Evolutionary conservation across 192 early-diverging fungal species (phyloP), one percentile per base, ranked within the genome.

Genomic region (Coemansia sp.): DNA sequence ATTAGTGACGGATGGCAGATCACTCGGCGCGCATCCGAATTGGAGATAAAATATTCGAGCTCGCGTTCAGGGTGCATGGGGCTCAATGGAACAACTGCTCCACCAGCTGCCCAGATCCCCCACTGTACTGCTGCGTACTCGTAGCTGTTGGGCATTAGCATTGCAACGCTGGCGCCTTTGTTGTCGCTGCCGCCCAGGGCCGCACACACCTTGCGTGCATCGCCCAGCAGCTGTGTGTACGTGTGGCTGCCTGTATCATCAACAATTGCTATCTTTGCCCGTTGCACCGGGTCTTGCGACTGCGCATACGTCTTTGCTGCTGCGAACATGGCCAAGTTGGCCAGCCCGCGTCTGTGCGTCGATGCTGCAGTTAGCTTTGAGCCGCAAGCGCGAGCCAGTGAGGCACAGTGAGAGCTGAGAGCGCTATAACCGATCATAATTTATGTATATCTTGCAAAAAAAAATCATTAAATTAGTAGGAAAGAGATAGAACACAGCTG

Each of bases 1-100:
- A 63, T 50, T 21, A 76, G 54, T 10, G 73, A 35, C 9, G 85
- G 69, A 65, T 90, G 88, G 57, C 75, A 84, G 29, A 95, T 39
- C 35, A 93, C 64, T 10, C 69, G 71, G n/a, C 70, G 74, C 6
- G 88, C 58, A 49, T 87, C 72, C 10, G 92, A 86, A 58, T 94
- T 88, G 17, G 72, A 67, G 39, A 95, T 63, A 32, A 84, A 88
- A 70, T 93, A 93, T 56, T 86, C 78, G 23, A 93, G 79, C 75
- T 95, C 94, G 37, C 87, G 67, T 41, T 81, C 67, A 12, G 91
- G 92, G 73, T 95, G 92, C 41, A 84, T 81, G 8, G 72, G 70
- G 39, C 74, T 79, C 48, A 95, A 72, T 22, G 94, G 94, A 25
- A 95, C 92, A 4, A 88, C 89, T 5, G 92, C 84, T n/a, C 87